Evolutionary conservation across 2,329 filamentous ascomycete species (phyloP).

Genomic region (Sporothrix sp.): DNA sequence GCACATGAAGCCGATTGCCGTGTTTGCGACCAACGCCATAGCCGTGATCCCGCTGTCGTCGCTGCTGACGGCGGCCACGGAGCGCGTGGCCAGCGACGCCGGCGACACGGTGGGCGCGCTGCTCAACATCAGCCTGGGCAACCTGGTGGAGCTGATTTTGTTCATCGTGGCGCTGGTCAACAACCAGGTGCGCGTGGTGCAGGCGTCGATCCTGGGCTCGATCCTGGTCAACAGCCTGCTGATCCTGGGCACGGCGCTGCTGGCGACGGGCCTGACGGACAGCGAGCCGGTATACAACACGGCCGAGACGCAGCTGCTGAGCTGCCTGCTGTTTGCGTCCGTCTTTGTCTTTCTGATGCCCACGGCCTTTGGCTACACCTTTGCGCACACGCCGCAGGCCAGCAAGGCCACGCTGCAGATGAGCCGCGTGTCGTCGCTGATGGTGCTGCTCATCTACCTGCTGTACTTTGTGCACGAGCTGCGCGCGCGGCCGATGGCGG

Average conservation of each 20-base stretch:
- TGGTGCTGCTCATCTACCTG: conserved; percentile 70
- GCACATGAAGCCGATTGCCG: conserved; percentile 46
- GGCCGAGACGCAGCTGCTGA: conserved; percentile 37
- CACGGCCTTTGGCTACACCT: conserved; percentile 13
- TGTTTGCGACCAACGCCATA: conserved; percentile 65
- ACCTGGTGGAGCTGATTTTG: conserved; percentile 69
- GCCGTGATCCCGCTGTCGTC: conserved; percentile 67
- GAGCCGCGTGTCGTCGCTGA: conserved; percentile 29
- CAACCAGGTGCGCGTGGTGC: conserved; percentile 88
- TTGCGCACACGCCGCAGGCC: conserved; percentile 4
- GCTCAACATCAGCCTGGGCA: conserved; percentile 51
- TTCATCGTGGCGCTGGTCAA: conserved; percentile 66
- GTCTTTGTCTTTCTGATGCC: conserved; percentile 38
- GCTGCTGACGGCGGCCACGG: conserved; percentile 62
- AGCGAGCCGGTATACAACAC: conserved; percentile 69
- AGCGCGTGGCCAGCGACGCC: conserved; percentile 24
- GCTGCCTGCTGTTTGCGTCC: conserved; percentile 44
- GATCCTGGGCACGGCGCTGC: conserved; percentile 72
- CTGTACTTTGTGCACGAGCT: conserved; percentile 83
- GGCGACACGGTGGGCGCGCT: conserved; percentile 15
- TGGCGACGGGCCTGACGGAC: conserved; percentile 60
- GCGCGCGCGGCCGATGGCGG: conserved; percentile 67
- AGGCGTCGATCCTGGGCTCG: conserved; percentile 92
- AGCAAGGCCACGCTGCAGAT: conserved; percentile 19
- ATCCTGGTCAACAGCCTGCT: conserved; percentile 91